Base-by-base conservation (phyloP, 331 rosid genomes). In the Stylosanthes scabra region DNA sequence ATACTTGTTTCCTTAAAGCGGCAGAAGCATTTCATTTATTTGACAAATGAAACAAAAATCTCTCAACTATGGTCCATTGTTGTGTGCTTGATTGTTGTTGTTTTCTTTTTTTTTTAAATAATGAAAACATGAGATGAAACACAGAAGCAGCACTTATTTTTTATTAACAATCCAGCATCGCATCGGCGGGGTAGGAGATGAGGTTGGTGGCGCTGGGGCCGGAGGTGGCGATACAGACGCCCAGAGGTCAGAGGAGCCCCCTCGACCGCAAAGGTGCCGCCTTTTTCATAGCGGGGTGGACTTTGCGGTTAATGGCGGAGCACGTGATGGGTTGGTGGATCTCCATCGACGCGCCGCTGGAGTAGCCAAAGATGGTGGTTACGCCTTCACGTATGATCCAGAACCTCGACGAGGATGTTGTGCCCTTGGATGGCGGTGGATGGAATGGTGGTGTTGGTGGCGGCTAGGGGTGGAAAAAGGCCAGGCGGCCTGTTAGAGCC, bases 121-220 rank as follows among this genome's bases (percentile, higher is more conserved):
- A n/a, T n/a, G n/a, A n/a, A n/a, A n/a, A n/a, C n/a, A n/a, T n/a
- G n/a, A n/a, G n/a, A n/a, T n/a, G n/a, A n/a, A n/a, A n/a, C n/a
- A n/a, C n/a, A n/a, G n/a, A n/a, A n/a, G n/a, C n/a, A n/a, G n/a
- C n/a, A n/a, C n/a, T n/a, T n/a, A n/a, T n/a, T n/a, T n/a, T n/a
- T n/a, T n/a, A n/a, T n/a, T n/a, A n/a, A n/a, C n/a, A n/a, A n/a
- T 90, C 97, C 45, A 90, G 82, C 28, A 85, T 63, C 3, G 96
- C 90, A 34, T 89, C 93, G 3, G 96, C 97, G 4, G 89, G 89
- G 5, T 94, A 96, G n/a, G 91, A 85, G 20, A 92, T 96, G 9
- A 92, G 71, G 52, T 92, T 92, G 27, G 96, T 88, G 46, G 97
- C 97, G 4, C 98, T 95, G 39, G 98, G 98, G 51, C 96, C 96